phyloP scores from a whole-genome alignment of 2,329 filamentous ascomycete genomes.

The Colletotrichum coccodes region DNA sequence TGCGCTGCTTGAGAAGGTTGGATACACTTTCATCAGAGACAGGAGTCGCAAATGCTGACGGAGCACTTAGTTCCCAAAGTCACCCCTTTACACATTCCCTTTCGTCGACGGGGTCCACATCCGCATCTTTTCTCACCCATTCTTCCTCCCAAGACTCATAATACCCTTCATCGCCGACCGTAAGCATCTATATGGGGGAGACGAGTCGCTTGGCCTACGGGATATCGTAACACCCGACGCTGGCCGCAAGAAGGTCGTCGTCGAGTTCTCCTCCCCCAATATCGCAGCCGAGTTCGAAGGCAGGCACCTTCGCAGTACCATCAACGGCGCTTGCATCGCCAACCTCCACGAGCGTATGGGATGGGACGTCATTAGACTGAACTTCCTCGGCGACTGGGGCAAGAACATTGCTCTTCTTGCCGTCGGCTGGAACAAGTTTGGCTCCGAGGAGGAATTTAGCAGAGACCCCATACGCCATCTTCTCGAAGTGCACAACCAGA shows the following conservation, averaged over 20 bases:
- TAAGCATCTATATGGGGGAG: conserved; percentile 67
- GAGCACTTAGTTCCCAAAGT: conserved; percentile 60
- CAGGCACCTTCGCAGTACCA: conserved; percentile 79
- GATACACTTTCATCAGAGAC: rapidly evolving
- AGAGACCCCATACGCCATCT: conserved; percentile 77
- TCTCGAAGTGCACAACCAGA: conserved; percentile 77
- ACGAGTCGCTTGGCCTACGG: conserved; percentile 66
- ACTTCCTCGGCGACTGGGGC: conserved; percentile 85
- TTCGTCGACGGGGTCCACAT: conserved; percentile 67
- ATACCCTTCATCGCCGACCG: conserved; percentile 68
- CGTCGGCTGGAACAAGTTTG: conserved; percentile 75
- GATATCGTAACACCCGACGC: conserved; percentile 53
- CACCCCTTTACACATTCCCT: conserved; percentile 66
- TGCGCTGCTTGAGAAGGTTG: conserved; percentile 1
- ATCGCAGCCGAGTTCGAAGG: conserved; percentile 83
- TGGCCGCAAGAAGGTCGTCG: conserved; percentile 62
- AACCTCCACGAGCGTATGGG: conserved; percentile 76
- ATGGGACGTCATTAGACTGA: conserved; percentile 77
- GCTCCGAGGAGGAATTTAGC: conserved; percentile 70
- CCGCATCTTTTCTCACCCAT: conserved; percentile 73
- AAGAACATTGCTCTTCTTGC: conserved; percentile 77
- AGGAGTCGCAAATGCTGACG: background rate
- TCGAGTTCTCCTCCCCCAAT: conserved; percentile 82
- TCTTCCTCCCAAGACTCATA: conserved; percentile 64
- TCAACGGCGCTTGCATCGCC: conserved; percentile 78